These are phyloP conservation scores for Allantophomopsis cytisporea DNA, from an alignment of 2,329 filamentous ascomycete genomes.

Conservation along the genomic window DNA sequence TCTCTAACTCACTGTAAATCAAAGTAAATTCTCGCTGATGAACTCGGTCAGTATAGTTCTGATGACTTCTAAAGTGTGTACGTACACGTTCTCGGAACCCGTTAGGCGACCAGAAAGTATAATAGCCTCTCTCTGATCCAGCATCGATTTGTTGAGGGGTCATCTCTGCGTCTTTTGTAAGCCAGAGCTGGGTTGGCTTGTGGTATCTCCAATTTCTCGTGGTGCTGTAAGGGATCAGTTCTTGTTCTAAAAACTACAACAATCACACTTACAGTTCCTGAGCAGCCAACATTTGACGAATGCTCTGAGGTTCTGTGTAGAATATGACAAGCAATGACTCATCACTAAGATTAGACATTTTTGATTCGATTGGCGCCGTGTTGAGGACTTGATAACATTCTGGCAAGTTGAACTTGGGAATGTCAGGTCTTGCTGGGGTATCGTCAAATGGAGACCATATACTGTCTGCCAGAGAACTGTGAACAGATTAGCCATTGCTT, in stretches of 20 bases:
- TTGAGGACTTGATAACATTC: conserved; percentile 57
- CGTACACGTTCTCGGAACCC: conserved; percentile 52
- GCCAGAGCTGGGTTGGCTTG: conserved; percentile 51
- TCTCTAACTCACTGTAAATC: conserved; percentile 48
- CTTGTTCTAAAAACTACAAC: background rate
- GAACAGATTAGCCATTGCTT: conserved; percentile 4
- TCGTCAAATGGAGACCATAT: conserved; percentile 49
- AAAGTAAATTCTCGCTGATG: conserved; percentile 43
- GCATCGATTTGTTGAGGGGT: conserved; percentile 43
- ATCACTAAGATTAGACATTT: conserved; percentile 54
- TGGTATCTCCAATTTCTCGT: conserved; percentile 57
- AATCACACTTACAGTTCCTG: conserved; percentile 39
- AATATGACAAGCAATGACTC: conserved; percentile 60
- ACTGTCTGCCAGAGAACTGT: conserved; percentile 35
- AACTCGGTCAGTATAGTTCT: conserved; percentile 6
- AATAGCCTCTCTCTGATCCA: conserved; percentile 49
- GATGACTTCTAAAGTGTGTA: conserved; percentile 3
- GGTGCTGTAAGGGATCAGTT: conserved; percentile 26
- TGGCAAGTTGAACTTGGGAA: conserved; percentile 43
- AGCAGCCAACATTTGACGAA: conserved; percentile 50
- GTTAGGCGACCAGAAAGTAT: conserved; percentile 47
- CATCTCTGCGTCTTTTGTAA: conserved; percentile 56
- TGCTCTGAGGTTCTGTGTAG: conserved; percentile 49
- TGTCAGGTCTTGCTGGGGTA: conserved; percentile 38
- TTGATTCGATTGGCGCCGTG: conserved; percentile 49